phyloP scores from a whole-genome alignment of 2,329 filamentous ascomycete species.

The Aureobasidium zeae region DNA sequence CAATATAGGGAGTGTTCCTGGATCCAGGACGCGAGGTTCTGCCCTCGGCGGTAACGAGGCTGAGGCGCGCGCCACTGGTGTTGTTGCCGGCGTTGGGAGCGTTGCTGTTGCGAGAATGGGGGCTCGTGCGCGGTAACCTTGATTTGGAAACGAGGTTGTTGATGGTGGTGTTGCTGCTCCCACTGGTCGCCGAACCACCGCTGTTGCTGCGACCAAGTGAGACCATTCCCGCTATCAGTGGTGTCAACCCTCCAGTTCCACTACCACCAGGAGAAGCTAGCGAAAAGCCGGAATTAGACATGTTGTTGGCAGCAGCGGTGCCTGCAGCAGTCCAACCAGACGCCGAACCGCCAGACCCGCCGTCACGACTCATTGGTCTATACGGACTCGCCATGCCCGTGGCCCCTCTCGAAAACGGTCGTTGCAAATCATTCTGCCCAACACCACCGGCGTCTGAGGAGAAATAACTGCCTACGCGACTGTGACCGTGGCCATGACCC shows the following conservation, averaged over 20 bases:
- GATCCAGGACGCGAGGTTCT: constrained; percentile 5
- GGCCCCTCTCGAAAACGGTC: constrained; percentile 15
- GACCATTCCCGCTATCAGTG: background rate
- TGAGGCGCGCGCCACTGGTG: constrained; percentile 21
- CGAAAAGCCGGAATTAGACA: no score
- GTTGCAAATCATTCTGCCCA: constrained; percentile 20
- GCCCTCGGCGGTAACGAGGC: constrained; percentile 19
- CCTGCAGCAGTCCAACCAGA: constrained; percentile 8
- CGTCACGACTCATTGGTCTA: constrained; percentile 24
- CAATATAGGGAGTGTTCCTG: constrained; percentile 10
- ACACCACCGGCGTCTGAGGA: constrained; percentile 22
- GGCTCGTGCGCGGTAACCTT: constrained; percentile 21
- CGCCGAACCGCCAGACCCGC: constrained; percentile 14
- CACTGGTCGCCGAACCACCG: no score
- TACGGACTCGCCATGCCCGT: constrained; percentile 21
- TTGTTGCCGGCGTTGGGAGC: no score
- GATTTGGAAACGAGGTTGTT: constrained; percentile 19
- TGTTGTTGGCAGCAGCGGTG: no score
- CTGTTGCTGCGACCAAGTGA: background rate
- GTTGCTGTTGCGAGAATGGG: no score
- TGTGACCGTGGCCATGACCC: no score
- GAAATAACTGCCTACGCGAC: constrained; percentile 21
- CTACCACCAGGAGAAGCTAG: background rate
- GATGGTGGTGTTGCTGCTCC: constrained; percentile 5
- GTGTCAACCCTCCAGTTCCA: no score